Base-by-base conservation (phyloP, 2,329 filamentous ascomycete species). In the Colletotrichum sp. region DNA sequence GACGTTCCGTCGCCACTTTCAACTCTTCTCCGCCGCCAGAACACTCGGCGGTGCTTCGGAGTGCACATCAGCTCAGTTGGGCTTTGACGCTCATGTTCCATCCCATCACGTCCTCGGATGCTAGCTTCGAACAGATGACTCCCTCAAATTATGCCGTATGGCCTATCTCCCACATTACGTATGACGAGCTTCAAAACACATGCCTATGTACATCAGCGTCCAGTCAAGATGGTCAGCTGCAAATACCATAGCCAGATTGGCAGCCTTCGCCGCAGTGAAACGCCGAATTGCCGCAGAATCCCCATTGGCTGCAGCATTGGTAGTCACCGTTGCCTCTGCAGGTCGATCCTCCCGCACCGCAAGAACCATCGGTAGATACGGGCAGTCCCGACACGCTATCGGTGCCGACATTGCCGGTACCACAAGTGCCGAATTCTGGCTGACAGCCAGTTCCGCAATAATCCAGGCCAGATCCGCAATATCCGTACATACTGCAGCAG, bases 401-500 rank as follows among this genome's bases (percentile, higher is more conserved):
- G 32, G 57, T 34, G 43, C 43, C 32, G 5, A 58, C 57, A 36
- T 70, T 26, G 34, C 71, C 58, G 3, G 26, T 55, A n/a, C 66
- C 36, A 21, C 78, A 79, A 16, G 48, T 61, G 12, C 78, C 78
- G 55, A 78, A 79, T 15, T 48, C 48, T 4, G 28, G 26, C 30
- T 79, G 76, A 9, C 78, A 79, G 6, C 67, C 77, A 3, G 65
- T 48, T 3, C 77, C 77, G 24, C 78, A 79, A 73, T 78, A 78
- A 13, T 61, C 71, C 30, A 36, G 43, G 1, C 67, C 65, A 7
- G 70, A 52, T 4, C 79, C 79, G 57, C 79, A 80, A 32, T 71
- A 80, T 6, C 76, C 77, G 30, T 71, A 77, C 28, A 48, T 24
- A 12, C 78, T 79, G 64, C 79, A 80, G 68, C 79, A 80, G 48